Percentiles rank a stretch among this genome's conserved stretches.
phyloP scores from a whole-genome alignment of 2,329 filamentous ascomycete species.

The Laburnicola sp. region DNA sequence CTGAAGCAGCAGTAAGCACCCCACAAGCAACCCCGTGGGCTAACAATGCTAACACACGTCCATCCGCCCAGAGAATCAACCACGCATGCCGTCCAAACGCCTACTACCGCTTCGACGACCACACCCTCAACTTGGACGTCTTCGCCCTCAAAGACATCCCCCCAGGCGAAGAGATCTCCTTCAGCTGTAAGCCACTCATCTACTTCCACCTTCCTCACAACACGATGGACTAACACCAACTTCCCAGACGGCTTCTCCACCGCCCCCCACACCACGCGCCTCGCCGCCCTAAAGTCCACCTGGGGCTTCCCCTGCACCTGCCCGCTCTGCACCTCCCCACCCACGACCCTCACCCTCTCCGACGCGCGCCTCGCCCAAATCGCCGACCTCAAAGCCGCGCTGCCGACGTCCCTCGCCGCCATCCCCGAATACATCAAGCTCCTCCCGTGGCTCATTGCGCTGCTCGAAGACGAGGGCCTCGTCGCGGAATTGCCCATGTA shows the following conservation, averaged over 20 bases:
- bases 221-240: not conserved
- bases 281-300: conserved; percentile 22
- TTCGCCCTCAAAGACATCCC: conserved; percentile 34
- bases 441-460: conserved; percentile 28
- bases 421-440: conserved; percentile 27
- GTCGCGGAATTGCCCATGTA: conserved; percentile 29
- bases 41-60: not conserved
- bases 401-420: conserved; percentile 25
- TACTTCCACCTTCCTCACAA: not conserved
- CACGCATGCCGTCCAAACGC: conserved; percentile 42
- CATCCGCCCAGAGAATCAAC: conserved; percentile 30
- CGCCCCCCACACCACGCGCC: conserved; percentile 20
- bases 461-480: conserved; percentile 34
- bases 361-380: conserved; percentile 33
- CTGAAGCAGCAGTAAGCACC: conserved; percentile 34
- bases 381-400: conserved; percentile 25
- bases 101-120: conserved; percentile 38
- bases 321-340: conserved; percentile 29
- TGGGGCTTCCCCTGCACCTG: conserved; percentile 39
- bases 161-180: conserved; percentile 33
- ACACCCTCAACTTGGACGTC: conserved; percentile 30
- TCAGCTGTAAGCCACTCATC: conserved; percentile 29
- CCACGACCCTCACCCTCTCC: conserved; percentile 21
- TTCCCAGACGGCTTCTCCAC: conserved; percentile 33
- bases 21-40: not conserved